These are phyloP conservation scores for Orbilia blumenaviensis DNA, from an alignment of 2,329 filamentous ascomycete species.

Conservation along the genomic window DNA sequence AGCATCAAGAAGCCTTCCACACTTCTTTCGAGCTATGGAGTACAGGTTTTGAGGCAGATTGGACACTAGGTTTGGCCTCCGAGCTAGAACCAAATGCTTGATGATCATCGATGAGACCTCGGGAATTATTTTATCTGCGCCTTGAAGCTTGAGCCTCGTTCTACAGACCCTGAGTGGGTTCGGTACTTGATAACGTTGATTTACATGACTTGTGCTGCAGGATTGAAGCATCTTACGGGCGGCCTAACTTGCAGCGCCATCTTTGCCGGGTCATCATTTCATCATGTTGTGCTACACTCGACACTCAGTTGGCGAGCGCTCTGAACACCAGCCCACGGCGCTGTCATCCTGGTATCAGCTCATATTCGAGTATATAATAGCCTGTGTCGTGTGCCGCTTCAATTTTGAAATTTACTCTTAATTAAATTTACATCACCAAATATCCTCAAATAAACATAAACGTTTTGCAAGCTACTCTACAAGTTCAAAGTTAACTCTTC, in stretches of 20 bases:
- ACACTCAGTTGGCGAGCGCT: not conserved
- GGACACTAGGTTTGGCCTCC: no score
- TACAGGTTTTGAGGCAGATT: no score
- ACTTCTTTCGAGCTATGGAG: no score
- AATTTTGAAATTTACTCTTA: no score
- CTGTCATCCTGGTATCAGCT: not conserved
- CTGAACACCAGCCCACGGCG: not conserved
- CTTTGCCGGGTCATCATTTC: conserved; percentile 43
- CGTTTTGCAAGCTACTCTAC: no score
- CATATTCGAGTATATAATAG: not conserved
- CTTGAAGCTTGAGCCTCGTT: not conserved
- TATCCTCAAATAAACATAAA: no score
- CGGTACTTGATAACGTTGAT: conserved; percentile 11
- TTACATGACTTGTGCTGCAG: not conserved
- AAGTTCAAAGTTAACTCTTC: no score
- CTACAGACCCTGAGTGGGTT: not conserved
- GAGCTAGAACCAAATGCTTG: not conserved
- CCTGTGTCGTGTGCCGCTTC: not conserved
- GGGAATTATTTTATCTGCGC: not conserved
- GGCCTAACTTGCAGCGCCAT: conserved; percentile 20
- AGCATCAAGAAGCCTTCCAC: no score
- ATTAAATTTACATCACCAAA: no score
- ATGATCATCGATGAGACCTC: not conserved
- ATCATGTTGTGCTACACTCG: conserved; percentile 20
- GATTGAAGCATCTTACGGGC: not conserved